Evolutionary conservation across 2,329 filamentous ascomycete species (phyloP), one percentile per base, ranked within the genome.

Genomic region (Atkinsonella texensis): DNA sequence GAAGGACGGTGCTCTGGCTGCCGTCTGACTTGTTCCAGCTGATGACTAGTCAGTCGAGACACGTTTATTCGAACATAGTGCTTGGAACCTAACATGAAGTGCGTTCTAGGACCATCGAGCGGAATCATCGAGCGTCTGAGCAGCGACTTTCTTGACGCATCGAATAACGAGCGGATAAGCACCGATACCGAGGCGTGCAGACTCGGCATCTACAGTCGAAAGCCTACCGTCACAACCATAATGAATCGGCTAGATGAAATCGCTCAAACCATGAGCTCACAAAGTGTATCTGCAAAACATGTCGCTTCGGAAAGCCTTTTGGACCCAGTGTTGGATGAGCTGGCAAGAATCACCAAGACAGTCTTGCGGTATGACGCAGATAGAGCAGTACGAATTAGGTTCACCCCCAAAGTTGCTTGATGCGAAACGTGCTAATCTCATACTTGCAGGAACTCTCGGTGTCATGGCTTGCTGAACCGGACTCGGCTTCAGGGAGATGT

Each of bases 11-110:
- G 2, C 53, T 79, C 7, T 64, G 58, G 53, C 56, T 79, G 18
- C 59, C 62, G 12, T 65, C 66, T 12, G 50, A 63, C 1, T 67
- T 72, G 49, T 76, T 77, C 54, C 56, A 62, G 33, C 67, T 77
- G 4, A 61, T 80, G 23, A 64, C 69, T 45, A 62, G 75, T 77
- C 65, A 55, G 71, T 68, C 8, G 6, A 31, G 39, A 20, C 7
- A 35, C 44, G 17, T 20, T 13, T 18, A 7, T 23, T 11, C 18
- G n/a, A 18, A 32, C 11, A n/a, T 38, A 20, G 17, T 13, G 48
- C 20, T 39, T 32, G 43, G 42, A n/a, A 50, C 38, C 28, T 50
- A 40, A 42, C 47, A 33, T 13, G 18, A 31, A 9, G 13, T 10
- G 42, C 11, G 31, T 45, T 18, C 31, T 38, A 60, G 60, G 51